Evolutionary conservation across 2,329 filamentous ascomycete species (phyloP), one percentile per base, ranked within the genome.

Genomic region (Tolypocladium tropicale): DNA sequence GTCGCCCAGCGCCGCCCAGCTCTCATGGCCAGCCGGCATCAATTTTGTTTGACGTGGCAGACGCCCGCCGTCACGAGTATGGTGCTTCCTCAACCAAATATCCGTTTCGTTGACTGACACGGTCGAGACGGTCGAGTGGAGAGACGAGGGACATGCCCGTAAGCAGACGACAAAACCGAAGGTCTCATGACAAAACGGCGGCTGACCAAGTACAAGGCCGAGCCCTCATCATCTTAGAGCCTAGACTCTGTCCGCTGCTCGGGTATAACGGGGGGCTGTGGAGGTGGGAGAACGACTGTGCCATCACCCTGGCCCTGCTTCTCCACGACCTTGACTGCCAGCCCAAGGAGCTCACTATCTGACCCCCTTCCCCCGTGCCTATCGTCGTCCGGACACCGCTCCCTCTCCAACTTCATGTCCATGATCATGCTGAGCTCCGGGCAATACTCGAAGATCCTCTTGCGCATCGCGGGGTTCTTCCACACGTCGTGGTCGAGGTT

Each of bases 391-490:
- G 62, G 62, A 61, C 78, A 80, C 21, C 76, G 68, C 65, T 79
- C 73, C 48, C 72, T 65, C 67, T 79, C 76, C 12, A 80, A 66
- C 65, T 80, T 80, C 80, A 83, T 82, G 46, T 78, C 74, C 72
- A 82, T 74, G 57, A 81, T 77, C 63, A 82, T 70, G 59, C 71
- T 75, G 23, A 83, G 64, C 65, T 83, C 80, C 2, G 80, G 80
- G 59, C 80, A 83, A 66, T 82, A 83, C 21, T 76, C 69, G 59
- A 80, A 77, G 28, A 81, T 79, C 54, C 72, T 65, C 60, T 75
- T 71, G 36, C 80, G 70, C 58, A 73, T 69, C 2, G 61, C 63
- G 2, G 65, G 67, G 53, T 76, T 67, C 56, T 72, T 72, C 79
- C 79, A 82, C 18, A 81, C 74, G 3, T 63, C 68, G 25, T 73